Conservation (phyloP, 202 grass and related monocot species). For the Panicum hallii region DNA sequence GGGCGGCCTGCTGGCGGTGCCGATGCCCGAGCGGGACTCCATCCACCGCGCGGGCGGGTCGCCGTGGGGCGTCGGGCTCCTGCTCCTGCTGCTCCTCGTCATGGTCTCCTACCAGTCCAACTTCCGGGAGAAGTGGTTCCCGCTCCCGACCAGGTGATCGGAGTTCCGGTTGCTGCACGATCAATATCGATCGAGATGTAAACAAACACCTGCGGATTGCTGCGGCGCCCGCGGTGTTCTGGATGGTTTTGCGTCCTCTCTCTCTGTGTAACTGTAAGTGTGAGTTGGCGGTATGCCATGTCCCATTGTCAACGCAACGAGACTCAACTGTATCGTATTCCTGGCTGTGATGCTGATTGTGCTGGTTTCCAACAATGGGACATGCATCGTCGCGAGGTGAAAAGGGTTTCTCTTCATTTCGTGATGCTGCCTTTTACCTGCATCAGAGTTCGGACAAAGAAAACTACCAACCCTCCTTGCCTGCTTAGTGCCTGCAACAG, state of each 20-base stretch:
- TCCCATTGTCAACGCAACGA: too few species aligned
- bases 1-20: constrained; percentile 46
- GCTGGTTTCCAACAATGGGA: too few species aligned
- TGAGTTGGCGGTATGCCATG: too few species aligned
- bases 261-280: too few species aligned
- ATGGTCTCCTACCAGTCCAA: constrained; percentile 89
- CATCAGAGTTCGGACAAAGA: background rate
- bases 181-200: background rate
- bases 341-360: too few species aligned
- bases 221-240: too few species aligned
- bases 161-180: background rate
- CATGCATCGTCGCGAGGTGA: too few species aligned
- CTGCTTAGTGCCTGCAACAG: background rate
- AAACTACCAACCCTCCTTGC: background rate
- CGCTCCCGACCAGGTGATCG: constrained; percentile 44
- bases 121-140: constrained; percentile 88
- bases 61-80: constrained; percentile 80
- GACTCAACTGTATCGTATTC: too few species aligned
- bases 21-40: constrained; percentile 72
- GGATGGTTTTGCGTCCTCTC: too few species aligned
- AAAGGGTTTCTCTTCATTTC: background rate
- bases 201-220: background rate
- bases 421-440: background rate
- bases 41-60: constrained; percentile 84
- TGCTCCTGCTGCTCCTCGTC: constrained; percentile 79